Evolutionary conservation across 2,329 filamentous ascomycete genomes (phyloP).

Genomic region (Talaromyces marneffei): DNA sequence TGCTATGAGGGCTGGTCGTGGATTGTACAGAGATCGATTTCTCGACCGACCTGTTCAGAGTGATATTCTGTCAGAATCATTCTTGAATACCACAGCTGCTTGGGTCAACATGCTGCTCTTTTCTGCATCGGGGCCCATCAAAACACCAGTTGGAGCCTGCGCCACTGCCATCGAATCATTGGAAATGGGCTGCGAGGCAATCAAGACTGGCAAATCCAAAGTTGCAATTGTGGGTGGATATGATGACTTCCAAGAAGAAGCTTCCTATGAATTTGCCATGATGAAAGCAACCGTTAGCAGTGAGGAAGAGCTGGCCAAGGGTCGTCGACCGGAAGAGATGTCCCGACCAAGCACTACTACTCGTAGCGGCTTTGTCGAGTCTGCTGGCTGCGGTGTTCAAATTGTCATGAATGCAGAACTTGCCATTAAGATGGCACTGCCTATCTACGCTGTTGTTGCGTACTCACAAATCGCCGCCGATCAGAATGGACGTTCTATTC

Average conservation of each 20-base stretch:
- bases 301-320: constrained; percentile 90
- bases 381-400: constrained; percentile 72
- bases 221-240: constrained; percentile 93
- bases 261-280: constrained; percentile 98
- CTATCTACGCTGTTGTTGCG: constrained; percentile 89
- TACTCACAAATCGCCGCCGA: constrained; percentile 94
- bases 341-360: constrained; percentile 95
- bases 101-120: constrained; percentile 99
- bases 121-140: constrained; percentile 95
- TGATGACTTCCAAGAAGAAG: constrained; percentile 98
- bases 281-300: constrained; percentile 99
- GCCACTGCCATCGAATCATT: constrained; percentile 95
- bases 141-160: constrained; percentile 95
- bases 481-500: constrained; percentile 98
- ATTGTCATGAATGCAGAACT: constrained; percentile 8
- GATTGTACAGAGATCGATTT: constrained; percentile 97
- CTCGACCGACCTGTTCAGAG: constrained; percentile 96
- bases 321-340: constrained; percentile 89
- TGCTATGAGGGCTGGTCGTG: constrained; percentile 80
- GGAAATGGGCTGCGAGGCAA: constrained; percentile 96
- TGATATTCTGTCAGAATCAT: constrained; percentile 97
- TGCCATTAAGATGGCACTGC: constrained; percentile 10
- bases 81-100: constrained; percentile 96
- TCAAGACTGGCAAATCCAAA: constrained; percentile 87
- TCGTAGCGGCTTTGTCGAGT: constrained; percentile 98